Conservation (phyloP, 2,329 filamentous ascomycete species). For the Aspergillus sp. region DNA sequence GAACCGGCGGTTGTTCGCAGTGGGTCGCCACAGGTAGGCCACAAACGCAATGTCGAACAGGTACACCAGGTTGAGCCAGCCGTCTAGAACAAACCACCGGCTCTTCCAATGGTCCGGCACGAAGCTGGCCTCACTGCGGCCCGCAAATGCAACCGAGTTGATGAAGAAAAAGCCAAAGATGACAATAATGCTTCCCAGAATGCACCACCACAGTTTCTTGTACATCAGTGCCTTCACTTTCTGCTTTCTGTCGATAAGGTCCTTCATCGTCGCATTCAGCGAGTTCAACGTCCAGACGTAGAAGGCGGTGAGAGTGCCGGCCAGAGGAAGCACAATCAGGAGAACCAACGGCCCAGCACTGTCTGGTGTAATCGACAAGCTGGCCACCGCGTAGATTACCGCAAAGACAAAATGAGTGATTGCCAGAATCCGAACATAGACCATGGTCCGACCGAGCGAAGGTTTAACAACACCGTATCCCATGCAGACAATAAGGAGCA, state of each 20-base stretch:
- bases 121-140: constrained; percentile 78
- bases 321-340: constrained; percentile 87
- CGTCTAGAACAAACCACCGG: constrained; percentile 94
- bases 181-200: constrained; percentile 84
- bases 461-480: constrained; percentile 97
- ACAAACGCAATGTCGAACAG: constrained; percentile 89
- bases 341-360: constrained; percentile 85
- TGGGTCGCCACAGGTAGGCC: constrained; percentile 94
- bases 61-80: constrained; percentile 96
- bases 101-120: constrained; percentile 97
- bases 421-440: constrained; percentile 85
- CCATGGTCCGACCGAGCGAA: constrained; percentile 87
- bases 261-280: constrained; percentile 90
- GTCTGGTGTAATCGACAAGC: constrained; percentile 83
- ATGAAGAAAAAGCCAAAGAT: constrained; percentile 99
- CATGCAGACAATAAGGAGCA: constrained; percentile 98
- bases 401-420: constrained; percentile 93
- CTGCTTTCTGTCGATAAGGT: constrained; percentile 91
- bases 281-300: constrained; percentile 99
- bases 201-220: constrained; percentile 97
- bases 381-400: constrained; percentile 86
- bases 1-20: constrained; percentile 92
- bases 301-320: constrained; percentile 89
- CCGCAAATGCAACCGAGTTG: constrained; percentile 93
- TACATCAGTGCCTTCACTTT: constrained; percentile 94